phyloP scores from a whole-genome alignment of 2,329 filamentous ascomycete species.

The Escovopsis sp. region DNA sequence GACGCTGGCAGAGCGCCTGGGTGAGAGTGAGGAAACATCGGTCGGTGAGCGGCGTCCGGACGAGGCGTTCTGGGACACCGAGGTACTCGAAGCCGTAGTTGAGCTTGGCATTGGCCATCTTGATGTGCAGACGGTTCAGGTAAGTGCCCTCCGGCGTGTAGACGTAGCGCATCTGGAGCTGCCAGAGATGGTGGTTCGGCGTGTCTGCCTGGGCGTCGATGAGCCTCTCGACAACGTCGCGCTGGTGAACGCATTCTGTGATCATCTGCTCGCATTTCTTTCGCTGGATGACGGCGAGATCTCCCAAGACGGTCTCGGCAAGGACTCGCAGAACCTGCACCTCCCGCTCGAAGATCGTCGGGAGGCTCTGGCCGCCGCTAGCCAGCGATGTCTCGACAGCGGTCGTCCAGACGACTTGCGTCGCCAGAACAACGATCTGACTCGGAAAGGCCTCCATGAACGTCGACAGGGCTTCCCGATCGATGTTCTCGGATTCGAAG shows the following conservation, averaged over 20 bases:
- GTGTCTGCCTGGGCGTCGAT: constrained; percentile 59
- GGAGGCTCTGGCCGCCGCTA: constrained; percentile 54
- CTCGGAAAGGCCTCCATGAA: constrained; percentile 80
- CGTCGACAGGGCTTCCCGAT: constrained; percentile 54
- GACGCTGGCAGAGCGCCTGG: constrained; percentile 83
- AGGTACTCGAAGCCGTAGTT: constrained; percentile 98
- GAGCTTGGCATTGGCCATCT: constrained; percentile 92
- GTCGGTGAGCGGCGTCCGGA: constrained; percentile 91
- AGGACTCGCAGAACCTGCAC: constrained; percentile 74
- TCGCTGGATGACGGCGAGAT: constrained; percentile 71
- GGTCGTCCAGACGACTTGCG: constrained; percentile 86
- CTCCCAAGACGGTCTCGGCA: constrained; percentile 76
- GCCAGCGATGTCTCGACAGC: constrained; percentile 66
- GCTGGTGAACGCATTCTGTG: constrained; percentile 96
- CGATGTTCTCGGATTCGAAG: constrained; percentile 56
- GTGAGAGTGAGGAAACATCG: constrained; percentile 97
- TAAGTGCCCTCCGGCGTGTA: constrained; percentile 73
- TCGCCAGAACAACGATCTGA: constrained; percentile 88
- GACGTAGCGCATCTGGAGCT: constrained; percentile 92
- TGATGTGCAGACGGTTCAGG: constrained; percentile 69
- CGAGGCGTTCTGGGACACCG: constrained; percentile 87
- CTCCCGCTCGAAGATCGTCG: constrained; percentile 63
- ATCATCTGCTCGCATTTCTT: constrained; percentile 99
- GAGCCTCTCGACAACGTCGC: constrained; percentile 82
- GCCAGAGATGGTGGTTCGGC: constrained; percentile 77